phyloP scores from a whole-genome alignment of 2,329 filamentous ascomycete species.

The Dothidotthia symphoricarpi region DNA sequence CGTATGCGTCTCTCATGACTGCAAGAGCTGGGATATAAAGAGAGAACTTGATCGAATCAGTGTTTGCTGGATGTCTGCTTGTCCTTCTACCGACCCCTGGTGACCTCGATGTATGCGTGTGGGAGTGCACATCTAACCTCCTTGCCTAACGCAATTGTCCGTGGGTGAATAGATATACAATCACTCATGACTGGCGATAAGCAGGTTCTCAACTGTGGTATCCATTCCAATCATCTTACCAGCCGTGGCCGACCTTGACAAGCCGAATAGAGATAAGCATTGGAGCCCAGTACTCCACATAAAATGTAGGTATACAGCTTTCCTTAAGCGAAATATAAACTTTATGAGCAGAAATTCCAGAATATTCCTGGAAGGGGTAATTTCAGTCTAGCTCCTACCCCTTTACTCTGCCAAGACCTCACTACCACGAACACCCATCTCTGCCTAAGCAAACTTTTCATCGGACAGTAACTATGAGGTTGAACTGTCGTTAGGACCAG shows the following conservation, averaged over 20 bases:
- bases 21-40: constrained; percentile 9
- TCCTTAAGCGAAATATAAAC: too few species aligned
- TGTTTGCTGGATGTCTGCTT: constrained; percentile 22
- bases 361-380: too few species aligned
- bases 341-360: too few species aligned
- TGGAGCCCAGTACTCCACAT: too few species aligned
- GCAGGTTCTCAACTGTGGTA: constrained; percentile 15
- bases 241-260: constrained; percentile 11
- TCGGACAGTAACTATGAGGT: constrained; percentile 1
- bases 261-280: too few species aligned
- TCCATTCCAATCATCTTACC: constrained; percentile 14
- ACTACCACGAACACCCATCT: too few species aligned
- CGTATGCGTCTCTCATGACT: constrained; percentile 12
- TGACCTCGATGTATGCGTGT: constrained; percentile 19
- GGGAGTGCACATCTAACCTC: constrained; percentile 22
- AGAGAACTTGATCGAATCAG: constrained; percentile 23
- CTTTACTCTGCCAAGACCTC: too few species aligned
- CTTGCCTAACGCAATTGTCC: constrained; percentile 11
- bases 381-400: too few species aligned
- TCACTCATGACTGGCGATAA: constrained; percentile 17
- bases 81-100: constrained; percentile 19
- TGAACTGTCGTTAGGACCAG: too few species aligned
- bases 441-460: too few species aligned
- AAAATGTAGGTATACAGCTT: too few species aligned
- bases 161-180: constrained; percentile 9